Evolutionary conservation across 805 yeast species (phyloP).

Genomic region (Starmerella apicola): DNA sequence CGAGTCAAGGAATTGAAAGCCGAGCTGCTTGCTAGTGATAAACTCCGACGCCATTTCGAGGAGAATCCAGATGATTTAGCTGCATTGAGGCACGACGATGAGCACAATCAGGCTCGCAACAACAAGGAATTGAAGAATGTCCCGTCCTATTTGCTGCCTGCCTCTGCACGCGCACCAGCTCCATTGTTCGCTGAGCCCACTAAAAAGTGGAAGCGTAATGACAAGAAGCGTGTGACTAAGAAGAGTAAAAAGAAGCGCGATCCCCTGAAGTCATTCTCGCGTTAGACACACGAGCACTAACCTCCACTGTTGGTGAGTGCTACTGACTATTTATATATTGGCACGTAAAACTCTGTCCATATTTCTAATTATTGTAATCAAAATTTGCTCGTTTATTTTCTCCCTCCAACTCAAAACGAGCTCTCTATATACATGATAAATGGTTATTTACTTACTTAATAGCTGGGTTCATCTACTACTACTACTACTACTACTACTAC

Average conservation of each 20-base stretch:
- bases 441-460: no score
- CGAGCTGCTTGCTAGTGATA: constrained; percentile 78
- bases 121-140: constrained; percentile 82
- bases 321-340: no score
- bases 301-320: no score
- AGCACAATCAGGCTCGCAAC: constrained; percentile 65
- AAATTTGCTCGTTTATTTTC: no score
- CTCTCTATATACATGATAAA: no score
- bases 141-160: constrained; percentile 84
- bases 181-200: constrained; percentile 17
- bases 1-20: constrained; percentile 76
- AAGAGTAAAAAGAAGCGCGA: constrained; percentile 15
- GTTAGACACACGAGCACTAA: constrained; percentile 4
- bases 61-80: constrained; percentile 92
- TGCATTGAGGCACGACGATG: constrained; percentile 83
- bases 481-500: no score
- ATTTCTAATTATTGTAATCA: no score
- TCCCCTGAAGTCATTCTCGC: constrained; percentile 18
- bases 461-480: no score
- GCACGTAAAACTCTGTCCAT: no score
- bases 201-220: constrained; percentile 4
- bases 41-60: constrained; percentile 85
- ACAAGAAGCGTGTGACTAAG: constrained; percentile 3
- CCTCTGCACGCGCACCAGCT: constrained; percentile 24
- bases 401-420: no score